Conservation (phyloP, 345 rosid species). For the Luvunga scandens region DNA sequence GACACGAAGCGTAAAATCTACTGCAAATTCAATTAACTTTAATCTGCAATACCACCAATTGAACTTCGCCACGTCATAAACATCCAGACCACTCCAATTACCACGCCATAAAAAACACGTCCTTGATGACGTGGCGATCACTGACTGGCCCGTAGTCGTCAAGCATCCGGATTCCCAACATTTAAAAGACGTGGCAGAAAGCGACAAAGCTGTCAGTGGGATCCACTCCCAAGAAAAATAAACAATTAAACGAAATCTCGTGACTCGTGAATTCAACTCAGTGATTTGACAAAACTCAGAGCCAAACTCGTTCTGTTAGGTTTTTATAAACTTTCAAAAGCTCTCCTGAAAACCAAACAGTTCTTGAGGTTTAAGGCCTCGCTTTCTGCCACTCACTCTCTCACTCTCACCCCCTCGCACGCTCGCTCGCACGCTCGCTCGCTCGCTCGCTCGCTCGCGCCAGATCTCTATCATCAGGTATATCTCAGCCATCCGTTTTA, state of each 20-base stretch:
- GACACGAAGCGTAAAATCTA: not conserved
- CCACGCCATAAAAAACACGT: not conserved
- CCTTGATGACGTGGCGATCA: not conserved
- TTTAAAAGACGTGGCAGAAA: constrained; percentile 1
- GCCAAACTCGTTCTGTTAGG: constrained; percentile 7
- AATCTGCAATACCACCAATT: not conserved
- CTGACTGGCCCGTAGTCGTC: not conserved
- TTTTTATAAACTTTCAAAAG: not conserved
- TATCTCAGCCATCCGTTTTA: constrained; percentile 14
- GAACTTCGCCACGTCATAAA: not conserved
- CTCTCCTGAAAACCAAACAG: not conserved
- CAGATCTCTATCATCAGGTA: constrained; percentile 28
- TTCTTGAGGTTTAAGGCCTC: constrained; percentile 17
- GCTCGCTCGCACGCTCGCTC: not conserved
- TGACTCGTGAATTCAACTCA: constrained; percentile 11
- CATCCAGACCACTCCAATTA: too few relatives aligned
- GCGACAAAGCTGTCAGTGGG: not conserved
- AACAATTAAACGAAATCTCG: not conserved
- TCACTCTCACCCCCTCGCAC: not conserved
- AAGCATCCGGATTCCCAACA: not conserved
- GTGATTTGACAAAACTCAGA: not conserved
- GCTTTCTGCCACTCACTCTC: not conserved
- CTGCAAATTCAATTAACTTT: not conserved
- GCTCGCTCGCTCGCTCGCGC: not conserved
- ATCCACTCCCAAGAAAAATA: not conserved